These are phyloP conservation scores for Nemophila menziesii DNA, from an alignment of 257 asterid species.

Conservation along the genomic window DNA sequence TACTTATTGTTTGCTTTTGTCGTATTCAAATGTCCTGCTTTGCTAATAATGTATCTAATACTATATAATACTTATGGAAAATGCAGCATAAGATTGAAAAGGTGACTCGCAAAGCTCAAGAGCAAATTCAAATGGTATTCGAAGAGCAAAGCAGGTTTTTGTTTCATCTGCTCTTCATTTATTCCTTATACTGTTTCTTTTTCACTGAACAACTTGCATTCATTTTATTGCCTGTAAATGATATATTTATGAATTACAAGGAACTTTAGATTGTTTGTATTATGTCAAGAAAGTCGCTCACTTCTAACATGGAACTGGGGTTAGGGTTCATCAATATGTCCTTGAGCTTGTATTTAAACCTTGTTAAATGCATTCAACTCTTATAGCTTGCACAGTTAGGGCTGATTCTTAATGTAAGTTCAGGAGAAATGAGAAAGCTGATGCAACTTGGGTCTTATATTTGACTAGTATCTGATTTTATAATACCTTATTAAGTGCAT, in stretches of 20 bases:
- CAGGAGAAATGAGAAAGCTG: background rate
- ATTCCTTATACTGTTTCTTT: background rate
- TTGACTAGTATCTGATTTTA: background rate
- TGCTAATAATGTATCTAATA: slow-evolving; percentile 27
- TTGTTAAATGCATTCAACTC: background rate
- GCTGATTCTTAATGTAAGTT: background rate
- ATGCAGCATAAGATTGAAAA: slow-evolving; percentile 84
- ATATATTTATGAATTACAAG: too few species aligned
- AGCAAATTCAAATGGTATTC: slow-evolving; percentile 92
- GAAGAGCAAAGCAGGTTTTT: slow-evolving; percentile 88
- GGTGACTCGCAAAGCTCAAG: slow-evolving; percentile 96
- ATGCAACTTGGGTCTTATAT: background rate
- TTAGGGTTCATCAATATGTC: background rate
- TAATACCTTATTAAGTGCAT: background rate
- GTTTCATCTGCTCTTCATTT: slow-evolving; percentile 12
- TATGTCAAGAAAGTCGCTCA: too few species aligned
- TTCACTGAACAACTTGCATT: slow-evolving; percentile 2
- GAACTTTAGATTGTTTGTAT: too few species aligned
- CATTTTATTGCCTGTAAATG: background rate
- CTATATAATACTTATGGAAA: slow-evolving; percentile 14
- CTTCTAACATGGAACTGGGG: too few species aligned
- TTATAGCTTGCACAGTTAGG: background rate
- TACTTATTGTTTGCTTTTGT: background rate
- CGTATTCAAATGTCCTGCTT: slow-evolving; percentile 7
- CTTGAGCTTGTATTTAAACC: background rate